phyloP scores from a whole-genome alignment of 2,329 filamentous ascomycete genomes.

The Pestalotiopsis sp. region DNA sequence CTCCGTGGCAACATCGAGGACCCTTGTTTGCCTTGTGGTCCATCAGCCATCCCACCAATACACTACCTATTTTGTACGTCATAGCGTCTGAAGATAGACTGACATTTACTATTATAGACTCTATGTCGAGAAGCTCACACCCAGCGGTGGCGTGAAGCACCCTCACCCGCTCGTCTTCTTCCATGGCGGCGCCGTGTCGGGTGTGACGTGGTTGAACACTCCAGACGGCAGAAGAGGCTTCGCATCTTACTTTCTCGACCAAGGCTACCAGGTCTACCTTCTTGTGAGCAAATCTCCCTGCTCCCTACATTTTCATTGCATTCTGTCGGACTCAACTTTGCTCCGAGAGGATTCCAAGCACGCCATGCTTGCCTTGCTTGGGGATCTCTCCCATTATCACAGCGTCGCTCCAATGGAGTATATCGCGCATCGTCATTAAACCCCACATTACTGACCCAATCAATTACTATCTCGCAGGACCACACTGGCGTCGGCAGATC shows the following conservation, averaged over 20 bases:
- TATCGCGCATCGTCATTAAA: neutral
- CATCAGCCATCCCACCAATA: neutral
- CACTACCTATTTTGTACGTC: neutral
- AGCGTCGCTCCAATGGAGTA: neutral
- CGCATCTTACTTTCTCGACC: slow-evolving; percentile 41
- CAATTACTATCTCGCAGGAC: slow-evolving; percentile 23
- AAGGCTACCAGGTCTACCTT: slow-evolving; percentile 43
- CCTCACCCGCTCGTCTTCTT: slow-evolving; percentile 34
- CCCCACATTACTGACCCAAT: neutral
- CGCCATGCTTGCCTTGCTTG: neutral
- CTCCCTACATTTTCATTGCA: too few species aligned
- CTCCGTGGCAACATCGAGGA: neutral
- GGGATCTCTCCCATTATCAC: neutral
- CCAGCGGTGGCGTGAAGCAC: slow-evolving; percentile 20
- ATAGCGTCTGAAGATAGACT: neutral
- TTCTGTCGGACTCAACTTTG: neutral
- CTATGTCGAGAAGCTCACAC: slow-evolving; percentile 35
- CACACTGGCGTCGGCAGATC: slow-evolving; percentile 37
- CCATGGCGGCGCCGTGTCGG: slow-evolving; percentile 32
- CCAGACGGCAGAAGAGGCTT: slow-evolving; percentile 44
- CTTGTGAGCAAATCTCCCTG: slow-evolving; percentile 16
- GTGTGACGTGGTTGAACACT: slow-evolving; percentile 38
- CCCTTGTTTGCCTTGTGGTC: neutral
- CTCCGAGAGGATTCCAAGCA: neutral
- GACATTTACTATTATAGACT: slow-evolving; percentile 16